phyloP scores from a whole-genome alignment of 192 early-diverging fungal genomes.

The Backusella tuberculispora region DNA sequence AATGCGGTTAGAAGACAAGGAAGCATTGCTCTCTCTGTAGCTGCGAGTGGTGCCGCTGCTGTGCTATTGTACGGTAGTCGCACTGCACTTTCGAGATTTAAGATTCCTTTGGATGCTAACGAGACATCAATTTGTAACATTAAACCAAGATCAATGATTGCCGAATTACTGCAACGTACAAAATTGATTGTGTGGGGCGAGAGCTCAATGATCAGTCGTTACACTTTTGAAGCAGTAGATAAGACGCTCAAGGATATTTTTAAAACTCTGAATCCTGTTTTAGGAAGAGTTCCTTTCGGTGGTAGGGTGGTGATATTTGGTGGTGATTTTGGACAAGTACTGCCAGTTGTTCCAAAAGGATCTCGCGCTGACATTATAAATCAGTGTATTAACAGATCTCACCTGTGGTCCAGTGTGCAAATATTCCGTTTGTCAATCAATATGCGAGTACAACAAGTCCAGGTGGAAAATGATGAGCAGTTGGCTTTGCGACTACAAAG shows the following conservation, averaged over 20 bases:
- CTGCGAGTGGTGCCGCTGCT: too few relatives aligned
- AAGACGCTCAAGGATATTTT: conserved; percentile 33
- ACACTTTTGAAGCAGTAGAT: too few relatives aligned
- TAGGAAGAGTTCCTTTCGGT: conserved; percentile 29
- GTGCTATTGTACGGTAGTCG: too few relatives aligned
- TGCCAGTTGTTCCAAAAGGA: conserved; percentile 30
- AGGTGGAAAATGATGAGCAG: background rate
- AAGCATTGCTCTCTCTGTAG: conserved; percentile 6
- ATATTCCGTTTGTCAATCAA: background rate
- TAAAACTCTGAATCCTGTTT: background rate
- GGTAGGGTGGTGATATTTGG: conserved; percentile 35
- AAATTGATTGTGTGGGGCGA: too few relatives aligned
- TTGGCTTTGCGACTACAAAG: background rate
- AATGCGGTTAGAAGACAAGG: too few relatives aligned
- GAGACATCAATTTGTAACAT: too few relatives aligned
- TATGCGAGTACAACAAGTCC: background rate
- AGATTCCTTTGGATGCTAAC: too few relatives aligned
- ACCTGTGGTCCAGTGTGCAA: background rate
- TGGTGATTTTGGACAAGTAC: conserved; percentile 36
- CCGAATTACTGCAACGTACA: too few relatives aligned
- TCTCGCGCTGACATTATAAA: conserved; percentile 21
- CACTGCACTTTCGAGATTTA: too few relatives aligned
- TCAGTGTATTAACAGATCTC: conserved; percentile 18
- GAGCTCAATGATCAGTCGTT: too few relatives aligned
- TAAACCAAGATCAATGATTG: too few relatives aligned